phyloP scores from a whole-genome alignment of 768 basidiomycete genomes.

The Kwoniella botswanensis region DNA sequence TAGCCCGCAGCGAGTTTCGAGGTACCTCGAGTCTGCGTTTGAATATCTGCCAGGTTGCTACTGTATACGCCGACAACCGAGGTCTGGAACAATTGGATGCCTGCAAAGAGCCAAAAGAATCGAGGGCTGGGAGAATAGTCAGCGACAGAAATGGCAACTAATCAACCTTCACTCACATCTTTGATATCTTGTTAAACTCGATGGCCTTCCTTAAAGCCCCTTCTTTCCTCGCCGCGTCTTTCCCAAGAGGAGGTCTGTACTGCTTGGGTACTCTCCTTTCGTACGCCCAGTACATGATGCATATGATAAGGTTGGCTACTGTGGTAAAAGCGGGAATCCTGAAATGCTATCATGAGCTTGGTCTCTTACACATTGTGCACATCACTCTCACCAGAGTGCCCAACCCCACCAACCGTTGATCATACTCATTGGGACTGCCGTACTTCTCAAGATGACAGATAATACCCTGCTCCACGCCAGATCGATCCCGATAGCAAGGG shows the following conservation, averaged over 20 bases:
- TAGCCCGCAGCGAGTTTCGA: conserved; percentile 53
- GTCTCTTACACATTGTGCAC: too few relatives aligned
- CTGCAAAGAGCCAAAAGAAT: conserved; percentile 48
- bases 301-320: conserved; percentile 37
- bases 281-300: conserved; percentile 45
- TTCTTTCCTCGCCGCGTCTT: conserved; percentile 29
- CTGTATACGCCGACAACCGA: conserved; percentile 45
- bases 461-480: conserved; percentile 49
- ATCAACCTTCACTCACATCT: conserved; percentile 26
- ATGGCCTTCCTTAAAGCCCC: conserved; percentile 28
- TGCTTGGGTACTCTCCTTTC: conserved; percentile 42
- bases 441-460: conserved; percentile 35
- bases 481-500: conserved; percentile 47
- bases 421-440: conserved; percentile 50
- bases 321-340: conserved; percentile 50
- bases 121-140: conserved; percentile 28
- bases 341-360: neutral
- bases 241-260: conserved; percentile 41
- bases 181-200: conserved; percentile 25
- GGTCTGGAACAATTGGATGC: conserved; percentile 50
- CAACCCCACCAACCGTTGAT: conserved; percentile 55
- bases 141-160: neutral
- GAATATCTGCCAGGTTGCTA: conserved; percentile 55
- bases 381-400: conserved; percentile 47
- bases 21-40: conserved; percentile 45